Evolutionary conservation across 495 filamentous ascomycete genomes (phyloP), one percentile per base, ranked within the genome.

Genomic region (Schizothecium vesticola): DNA sequence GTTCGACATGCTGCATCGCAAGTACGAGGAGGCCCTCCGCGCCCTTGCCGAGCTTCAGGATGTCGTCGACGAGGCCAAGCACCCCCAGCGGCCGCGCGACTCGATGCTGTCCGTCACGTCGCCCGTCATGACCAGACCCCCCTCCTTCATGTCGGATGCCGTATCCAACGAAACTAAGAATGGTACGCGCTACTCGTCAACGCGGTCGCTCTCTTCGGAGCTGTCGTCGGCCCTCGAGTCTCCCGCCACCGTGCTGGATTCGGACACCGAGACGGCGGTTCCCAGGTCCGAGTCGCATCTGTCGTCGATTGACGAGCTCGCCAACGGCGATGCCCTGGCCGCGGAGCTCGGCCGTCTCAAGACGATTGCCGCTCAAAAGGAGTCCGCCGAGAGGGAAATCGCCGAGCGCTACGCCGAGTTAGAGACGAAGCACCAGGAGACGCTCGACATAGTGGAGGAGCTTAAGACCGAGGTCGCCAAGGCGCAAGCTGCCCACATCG

Each of bases 191-290:
- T 88, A 86, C 74, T 91, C 91, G 84, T 93, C 90, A 83, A 92
- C 92, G 87, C 93, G 90, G 78, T 97, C 94, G 80, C 92, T 97
- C 76, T 97, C 92, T 69, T 94, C 93, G 87, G 94, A 97, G 80
- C 88, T 97, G 79, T 97, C 92, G 81, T 97, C 90, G 83, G 92
- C 84, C 87, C 91, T 90, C 88, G 92, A 90, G 76, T 93, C 92
- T 76, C 88, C 87, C 72, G 84, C 85, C 76, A 88, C 88, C 72
- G 81, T 82, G 74, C 85, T 89, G 73, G 82, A 83, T 26, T 67
- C 88, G 72, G 85, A 89, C 77, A 80, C 81, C 64, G 86, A 85
- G 70, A 80, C 80, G 36, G 78, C 75, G 67, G 75, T 66, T 70
- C 77, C 76, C 28, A 82, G 78, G 63, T 70, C 79, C 58, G 70